A percentile compares a stretch with the other conserved stretches of the same genome.
Conservation (phyloP, 805 yeast species). For the Candida sakaeoensis region DNA sequence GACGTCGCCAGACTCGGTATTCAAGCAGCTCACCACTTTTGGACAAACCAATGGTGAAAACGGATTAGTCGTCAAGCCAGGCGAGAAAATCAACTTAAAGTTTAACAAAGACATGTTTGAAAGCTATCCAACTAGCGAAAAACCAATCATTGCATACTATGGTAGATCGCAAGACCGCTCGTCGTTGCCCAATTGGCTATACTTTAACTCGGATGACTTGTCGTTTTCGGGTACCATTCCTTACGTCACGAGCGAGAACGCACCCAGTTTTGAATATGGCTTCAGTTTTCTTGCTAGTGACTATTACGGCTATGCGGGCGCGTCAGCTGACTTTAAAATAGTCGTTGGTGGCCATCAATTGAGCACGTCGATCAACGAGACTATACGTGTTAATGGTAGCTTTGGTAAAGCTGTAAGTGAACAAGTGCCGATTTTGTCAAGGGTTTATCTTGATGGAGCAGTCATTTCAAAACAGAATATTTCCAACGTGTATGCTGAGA, state of each 20-base stretch:
- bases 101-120: constrained; percentile 59
- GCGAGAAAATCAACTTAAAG: constrained; percentile 58
- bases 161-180: constrained; percentile 81
- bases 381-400: constrained; percentile 64
- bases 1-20: constrained; percentile 39
- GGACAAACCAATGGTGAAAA: constrained; percentile 76
- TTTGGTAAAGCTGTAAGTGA: constrained; percentile 51
- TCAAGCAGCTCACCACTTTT: constrained; percentile 52
- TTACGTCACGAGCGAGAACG: constrained; percentile 75
- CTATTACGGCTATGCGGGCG: constrained; percentile 67
- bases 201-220: constrained; percentile 58
- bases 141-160: constrained; percentile 61
- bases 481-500: constrained; percentile 45
- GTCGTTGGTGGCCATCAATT: constrained; percentile 87
- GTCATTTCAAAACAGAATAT: constrained; percentile 49
- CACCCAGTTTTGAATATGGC: constrained; percentile 74
- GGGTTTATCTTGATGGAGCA: constrained; percentile 62
- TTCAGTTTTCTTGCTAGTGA: constrained; percentile 80
- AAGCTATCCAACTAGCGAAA: constrained; percentile 38
- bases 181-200: constrained; percentile 88
- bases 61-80: constrained; percentile 73
- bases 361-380: constrained; percentile 58
- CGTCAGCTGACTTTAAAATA: constrained; percentile 64
- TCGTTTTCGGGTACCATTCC: constrained; percentile 89
- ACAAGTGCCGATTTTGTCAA: constrained; percentile 56